Base-by-base conservation (phyloP, 148 eudicot species). In the Rhododendron henanense region DNA sequence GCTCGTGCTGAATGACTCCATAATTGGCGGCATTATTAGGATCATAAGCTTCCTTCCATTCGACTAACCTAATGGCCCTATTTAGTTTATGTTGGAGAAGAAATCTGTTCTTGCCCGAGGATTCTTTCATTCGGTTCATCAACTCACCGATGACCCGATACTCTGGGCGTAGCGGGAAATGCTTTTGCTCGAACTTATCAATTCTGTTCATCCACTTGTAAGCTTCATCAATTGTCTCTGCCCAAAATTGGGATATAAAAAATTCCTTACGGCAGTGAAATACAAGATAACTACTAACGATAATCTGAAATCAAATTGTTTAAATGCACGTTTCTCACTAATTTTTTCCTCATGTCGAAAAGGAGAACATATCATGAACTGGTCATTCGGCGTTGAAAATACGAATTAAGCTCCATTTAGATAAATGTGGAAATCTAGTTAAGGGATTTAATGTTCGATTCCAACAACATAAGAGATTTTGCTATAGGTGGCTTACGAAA, bases 91-190 rank as follows among this genome's bases (percentile, higher is more conserved):
- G 90, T 82, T 95, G 94, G 65, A 97, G 98, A 83, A 97, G 93
- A 88, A 97, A 97, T 85, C 92, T 97, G 13, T 97, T 98, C 88
- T 97, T 95, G 21, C 96, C 99, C 57, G 98, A 90, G 51, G 98
- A 93, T 85, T 81, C 92, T 92, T 91, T 94, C 78, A 94, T 82
- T 53, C 96, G 92, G 81, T 92, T 91, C 89, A 95, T 90, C 89
- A 97, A 84, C 51, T 97, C 99, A 31, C 98, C 96, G 85, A 97
- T 93, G 85, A 97, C 98, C 81, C 93, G 90, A 85, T 97, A 95
- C 88, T 95, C 99, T 6, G 92, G 93, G 44, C 93, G 92, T 47
- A 91, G 91, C 53, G 48, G 86, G 39, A 92, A 90, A 90, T 94
- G 98, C 88, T 92, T 97, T 85, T 90, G 88, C 92, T 95, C 98